Conservation (phyloP, 2,329 filamentous ascomycete genomes). For the Penicillium sp. region DNA sequence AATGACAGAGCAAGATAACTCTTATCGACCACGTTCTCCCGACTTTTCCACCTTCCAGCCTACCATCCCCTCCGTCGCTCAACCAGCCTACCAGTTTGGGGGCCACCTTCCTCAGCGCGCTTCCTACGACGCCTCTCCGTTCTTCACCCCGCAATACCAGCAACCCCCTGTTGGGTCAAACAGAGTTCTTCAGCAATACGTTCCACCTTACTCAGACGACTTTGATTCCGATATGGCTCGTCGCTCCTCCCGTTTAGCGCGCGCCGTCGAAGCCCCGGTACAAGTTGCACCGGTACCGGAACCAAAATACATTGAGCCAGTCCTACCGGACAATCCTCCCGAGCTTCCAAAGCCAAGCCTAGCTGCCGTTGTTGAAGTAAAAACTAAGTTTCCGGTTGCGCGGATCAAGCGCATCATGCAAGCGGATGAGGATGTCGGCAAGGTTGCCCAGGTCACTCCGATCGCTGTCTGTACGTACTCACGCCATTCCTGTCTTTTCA, state of each 20-base stretch:
- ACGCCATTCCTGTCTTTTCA: background rate
- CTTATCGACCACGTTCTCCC: constrained; percentile 55
- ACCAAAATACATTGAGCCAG: constrained; percentile 28
- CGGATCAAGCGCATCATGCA: constrained; percentile 99
- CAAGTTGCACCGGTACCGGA: constrained; percentile 34
- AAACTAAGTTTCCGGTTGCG: constrained; percentile 95
- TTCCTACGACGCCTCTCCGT: constrained; percentile 54
- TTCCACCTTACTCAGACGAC: constrained; percentile 37
- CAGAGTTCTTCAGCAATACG: constrained; percentile 43
- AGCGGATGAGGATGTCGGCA: constrained; percentile 96
- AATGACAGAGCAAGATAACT: constrained; percentile 51
- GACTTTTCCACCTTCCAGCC: constrained; percentile 57
- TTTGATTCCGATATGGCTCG: constrained; percentile 47
- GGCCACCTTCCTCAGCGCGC: constrained; percentile 44
- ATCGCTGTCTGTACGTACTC: constrained; percentile 76
- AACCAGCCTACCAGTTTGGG: constrained; percentile 36
- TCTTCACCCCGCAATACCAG: constrained; percentile 47
- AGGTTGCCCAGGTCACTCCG: constrained; percentile 96
- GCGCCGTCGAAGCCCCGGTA: constrained; percentile 31
- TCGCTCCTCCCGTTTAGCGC: constrained; percentile 44
- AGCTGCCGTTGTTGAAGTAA: constrained; percentile 71
- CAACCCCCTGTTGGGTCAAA: constrained; percentile 29
- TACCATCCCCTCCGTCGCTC: constrained; percentile 42
- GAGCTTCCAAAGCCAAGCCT: constrained; percentile 28
- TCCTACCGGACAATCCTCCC: constrained; percentile 28